These are phyloP conservation scores for Saccharomyces hybrid DNA, from an alignment of 1,139 yeast genomes.

Conservation along the genomic window DNA sequence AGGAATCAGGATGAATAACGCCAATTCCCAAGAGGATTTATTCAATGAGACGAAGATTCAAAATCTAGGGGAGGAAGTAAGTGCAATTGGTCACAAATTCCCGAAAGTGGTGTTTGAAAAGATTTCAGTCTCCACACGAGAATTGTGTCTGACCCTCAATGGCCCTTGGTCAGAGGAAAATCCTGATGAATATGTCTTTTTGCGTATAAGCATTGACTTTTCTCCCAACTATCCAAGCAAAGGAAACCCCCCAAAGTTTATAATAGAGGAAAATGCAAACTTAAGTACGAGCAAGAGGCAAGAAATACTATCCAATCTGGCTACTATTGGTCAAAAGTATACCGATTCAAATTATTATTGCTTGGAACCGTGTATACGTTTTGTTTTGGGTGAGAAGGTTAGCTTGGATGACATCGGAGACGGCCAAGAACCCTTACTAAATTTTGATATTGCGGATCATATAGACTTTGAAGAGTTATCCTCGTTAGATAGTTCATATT, in stretches of 20 bases:
- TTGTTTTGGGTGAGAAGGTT: conserved; percentile 73
- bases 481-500: conserved; percentile 27
- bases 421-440: conserved; percentile 22
- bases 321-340: conserved; percentile 50
- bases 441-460: conserved; percentile 27
- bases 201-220: conserved; percentile 59
- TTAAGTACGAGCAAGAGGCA: conserved; percentile 38
- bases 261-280: conserved; percentile 73
- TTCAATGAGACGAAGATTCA: conserved; percentile 46
- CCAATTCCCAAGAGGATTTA: conserved; percentile 32
- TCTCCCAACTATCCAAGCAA: conserved; percentile 65
- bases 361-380: conserved; percentile 72
- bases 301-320: conserved; percentile 46
- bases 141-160: conserved; percentile 59
- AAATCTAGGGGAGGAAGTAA: conserved; percentile 85
- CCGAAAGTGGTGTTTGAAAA: conserved; percentile 82
- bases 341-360: conserved; percentile 58
- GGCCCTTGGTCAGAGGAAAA: conserved; percentile 55
- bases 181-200: conserved; percentile 53
- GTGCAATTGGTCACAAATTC: conserved; percentile 81
- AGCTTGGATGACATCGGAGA: conserved; percentile 38
- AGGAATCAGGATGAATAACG: conserved; percentile 58
- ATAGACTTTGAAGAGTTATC: conserved; percentile 27
- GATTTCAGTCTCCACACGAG: conserved; percentile 83
- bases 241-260: conserved; percentile 47